Evolutionary conservation across 1,139 yeast species (phyloP), one percentile per base, ranked within the genome.

Genomic region (Yamadazyma triangularis): DNA sequence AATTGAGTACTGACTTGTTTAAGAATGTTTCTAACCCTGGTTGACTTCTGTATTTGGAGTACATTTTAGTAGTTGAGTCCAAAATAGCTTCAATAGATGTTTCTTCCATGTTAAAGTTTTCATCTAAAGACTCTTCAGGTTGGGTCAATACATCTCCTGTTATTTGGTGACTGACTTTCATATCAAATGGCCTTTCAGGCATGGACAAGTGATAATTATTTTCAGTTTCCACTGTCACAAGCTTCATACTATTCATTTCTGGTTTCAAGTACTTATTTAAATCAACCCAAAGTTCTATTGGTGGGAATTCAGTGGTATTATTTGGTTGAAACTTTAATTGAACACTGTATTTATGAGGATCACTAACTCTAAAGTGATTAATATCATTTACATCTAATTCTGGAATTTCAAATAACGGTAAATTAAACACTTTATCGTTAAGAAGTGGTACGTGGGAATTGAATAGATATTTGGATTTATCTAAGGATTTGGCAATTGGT

Each of bases 241-340:
- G 41, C 25, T 58, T 57, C 32, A 73, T 47, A 6, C 71, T 55
- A 19, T 60, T 64, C 28, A 60, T 38, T 30, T 67, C 70, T 2
- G 73, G 64, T n/a, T 42, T 52, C 13, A 59, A 60, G 15, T 51
- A 46, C 8, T 56, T 58, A 37, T 64, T 62, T 31, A 73, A 50
- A 27, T 67, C 71, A 31, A 70, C 53, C 75, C 79, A 73, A 29
- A 77, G 53, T 45, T 77, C 82, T 3, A 77, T 55, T 0, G 79
- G 74, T 0, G 82, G 81, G 32, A 62, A 62, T 29, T 55, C 47
- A 34, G 50, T 45, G 27, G 47, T 44, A 10, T 41, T 41, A 8
- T 70, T 55, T 1, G 82, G 81, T n/a, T 61, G 47, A 38, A 76
- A 70, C 40, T 59, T 62, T 39, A 76, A 42, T 45, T 76, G 80